A percentile compares a stretch with the other conserved stretches of the same genome.
These are phyloP conservation scores for Lipomyces chichibuensis DNA, from an alignment of 805 yeast species.

Conservation along the genomic window DNA sequence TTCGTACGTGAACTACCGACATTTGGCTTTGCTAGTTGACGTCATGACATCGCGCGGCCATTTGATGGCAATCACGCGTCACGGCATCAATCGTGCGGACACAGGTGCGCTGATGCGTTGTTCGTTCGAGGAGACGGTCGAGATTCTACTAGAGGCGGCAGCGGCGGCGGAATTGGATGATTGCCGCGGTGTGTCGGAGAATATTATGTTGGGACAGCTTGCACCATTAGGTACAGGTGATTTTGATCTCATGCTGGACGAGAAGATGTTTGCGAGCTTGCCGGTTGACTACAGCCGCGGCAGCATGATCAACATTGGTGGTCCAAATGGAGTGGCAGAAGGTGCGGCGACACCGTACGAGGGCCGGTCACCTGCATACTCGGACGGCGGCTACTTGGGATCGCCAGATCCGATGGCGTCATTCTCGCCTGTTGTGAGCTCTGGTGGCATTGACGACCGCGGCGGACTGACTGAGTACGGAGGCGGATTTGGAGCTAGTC, in stretches of 20 bases:
- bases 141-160: conserved; percentile 95
- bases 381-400: conserved; percentile 62
- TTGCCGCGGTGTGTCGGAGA: conserved; percentile 97
- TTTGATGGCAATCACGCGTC: conserved; percentile 98
- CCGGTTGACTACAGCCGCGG: conserved; percentile 50
- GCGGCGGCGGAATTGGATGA: conserved; percentile 97
- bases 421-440: conserved; percentile 89
- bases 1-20: conserved; percentile 98
- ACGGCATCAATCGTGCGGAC: conserved; percentile 97
- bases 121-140: conserved; percentile 99
- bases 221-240: conserved; percentile 99
- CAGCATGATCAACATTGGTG: conserved; percentile 12
- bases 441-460: conserved; percentile 76
- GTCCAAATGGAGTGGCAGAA: conserved; percentile 44
- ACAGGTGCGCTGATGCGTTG: conserved; percentile 99
- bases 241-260: conserved; percentile 93
- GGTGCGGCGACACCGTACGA: conserved; percentile 95
- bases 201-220: conserved; percentile 95
- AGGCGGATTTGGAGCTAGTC: conserved; percentile 63
- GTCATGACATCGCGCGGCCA: conserved; percentile 99
- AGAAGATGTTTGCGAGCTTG: conserved; percentile 54
- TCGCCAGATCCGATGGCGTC: conserved; percentile 68
- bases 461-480: conserved; percentile 91
- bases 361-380: conserved; percentile 59
- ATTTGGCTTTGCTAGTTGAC: conserved; percentile 95